phyloP scores from a whole-genome alignment of 345 rosid genomes.

The Brassica juncea region DNA sequence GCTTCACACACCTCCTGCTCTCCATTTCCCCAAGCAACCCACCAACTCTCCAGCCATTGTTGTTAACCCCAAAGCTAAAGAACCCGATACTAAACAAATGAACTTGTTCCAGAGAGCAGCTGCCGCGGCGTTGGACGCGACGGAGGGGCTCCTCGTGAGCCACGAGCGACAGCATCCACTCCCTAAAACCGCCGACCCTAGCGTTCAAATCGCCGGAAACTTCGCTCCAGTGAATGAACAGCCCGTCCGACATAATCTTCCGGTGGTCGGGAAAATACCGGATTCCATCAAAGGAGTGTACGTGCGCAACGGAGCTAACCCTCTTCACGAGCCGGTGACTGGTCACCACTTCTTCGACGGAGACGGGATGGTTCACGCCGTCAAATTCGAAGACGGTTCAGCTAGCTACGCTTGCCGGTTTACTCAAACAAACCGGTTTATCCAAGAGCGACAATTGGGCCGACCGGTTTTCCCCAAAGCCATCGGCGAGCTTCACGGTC shows the following conservation, averaged over 20 bases:
- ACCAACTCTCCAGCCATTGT: constrained; percentile 41
- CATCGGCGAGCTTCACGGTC: constrained; percentile 94
- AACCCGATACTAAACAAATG: constrained; percentile 39
- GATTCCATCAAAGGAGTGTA: constrained; percentile 66
- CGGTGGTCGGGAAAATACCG: constrained; percentile 65
- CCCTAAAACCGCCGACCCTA: constrained; percentile 76
- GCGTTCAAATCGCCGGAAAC: constrained; percentile 72
- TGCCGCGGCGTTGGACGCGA: constrained; percentile 55
- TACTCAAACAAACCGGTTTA: constrained; percentile 70
- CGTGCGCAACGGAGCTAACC: constrained; percentile 85
- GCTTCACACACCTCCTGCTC: constrained; percentile 58
- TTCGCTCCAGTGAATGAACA: constrained; percentile 80
- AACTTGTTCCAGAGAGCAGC: constrained; percentile 63
- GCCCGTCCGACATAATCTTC: constrained; percentile 52
- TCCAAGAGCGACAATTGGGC: constrained; percentile 66
- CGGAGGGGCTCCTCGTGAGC: constrained; percentile 55
- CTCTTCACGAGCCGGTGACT: constrained; percentile 76
- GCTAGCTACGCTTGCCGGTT: constrained; percentile 80
- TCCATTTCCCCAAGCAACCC: constrained; percentile 53
- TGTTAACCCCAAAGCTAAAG: constrained; percentile 26
- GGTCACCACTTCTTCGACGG: constrained; percentile 97
- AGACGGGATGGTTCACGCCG: constrained; percentile 89
- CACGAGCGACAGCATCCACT: constrained; percentile 63
- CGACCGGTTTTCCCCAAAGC: constrained; percentile 83
- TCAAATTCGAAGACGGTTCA: constrained; percentile 53